These are phyloP conservation scores for Erysimum cheiri DNA, from an alignment of 441 rosid genomes.

Conservation along the genomic window DNA sequence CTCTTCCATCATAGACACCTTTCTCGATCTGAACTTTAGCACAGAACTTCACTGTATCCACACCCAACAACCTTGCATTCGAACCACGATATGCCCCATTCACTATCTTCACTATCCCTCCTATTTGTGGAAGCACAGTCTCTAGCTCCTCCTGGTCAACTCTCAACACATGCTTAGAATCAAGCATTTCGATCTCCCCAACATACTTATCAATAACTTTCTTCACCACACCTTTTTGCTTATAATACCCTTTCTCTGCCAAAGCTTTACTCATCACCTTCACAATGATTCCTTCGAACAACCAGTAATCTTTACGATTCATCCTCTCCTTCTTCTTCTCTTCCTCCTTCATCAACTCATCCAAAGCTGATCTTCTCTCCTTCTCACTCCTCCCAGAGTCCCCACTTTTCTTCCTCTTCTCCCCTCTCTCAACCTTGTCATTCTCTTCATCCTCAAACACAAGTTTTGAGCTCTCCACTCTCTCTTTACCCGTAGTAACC, in stretches of 20 bases:
- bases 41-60: constrained; percentile 85
- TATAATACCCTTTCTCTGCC: constrained; percentile 85
- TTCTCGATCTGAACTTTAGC: constrained; percentile 90
- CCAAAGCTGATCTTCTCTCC: constrained; percentile 61
- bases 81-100: constrained; percentile 92
- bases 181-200: constrained; percentile 88
- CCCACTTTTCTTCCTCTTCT: constrained; percentile 45
- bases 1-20: constrained; percentile 89
- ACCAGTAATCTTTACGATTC: constrained; percentile 91
- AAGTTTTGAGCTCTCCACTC: constrained; percentile 54
- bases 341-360: constrained; percentile 92
- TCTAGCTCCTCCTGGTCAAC: constrained; percentile 97
- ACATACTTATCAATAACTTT: constrained; percentile 87
- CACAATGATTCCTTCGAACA: constrained; percentile 80
- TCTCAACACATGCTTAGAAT: constrained; percentile 75
- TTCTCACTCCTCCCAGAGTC: constrained; percentile 42
- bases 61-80: constrained; percentile 71
- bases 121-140: constrained; percentile 90
- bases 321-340: constrained; percentile 80
- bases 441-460: constrained; percentile 66
- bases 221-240: constrained; percentile 83
- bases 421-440: constrained; percentile 44
- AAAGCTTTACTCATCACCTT: constrained; percentile 90
- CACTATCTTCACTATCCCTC: constrained; percentile 77
- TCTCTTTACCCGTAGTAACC: constrained; percentile 50